These are phyloP conservation scores for Pichia insulana DNA, from an alignment of 805 yeast species.

Conservation along the genomic window DNA sequence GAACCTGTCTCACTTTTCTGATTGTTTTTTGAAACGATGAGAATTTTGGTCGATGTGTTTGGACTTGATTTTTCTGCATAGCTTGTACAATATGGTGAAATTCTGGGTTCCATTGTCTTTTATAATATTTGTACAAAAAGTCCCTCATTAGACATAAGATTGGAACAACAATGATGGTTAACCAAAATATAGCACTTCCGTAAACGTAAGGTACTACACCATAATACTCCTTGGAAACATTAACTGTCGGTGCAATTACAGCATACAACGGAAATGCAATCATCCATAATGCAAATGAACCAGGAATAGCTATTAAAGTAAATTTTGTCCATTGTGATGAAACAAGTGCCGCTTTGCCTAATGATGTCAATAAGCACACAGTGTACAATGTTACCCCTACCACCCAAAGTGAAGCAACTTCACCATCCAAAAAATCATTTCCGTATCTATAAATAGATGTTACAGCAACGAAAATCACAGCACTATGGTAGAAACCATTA, in stretches of 20 bases:
- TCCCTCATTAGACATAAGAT: conserved; percentile 76
- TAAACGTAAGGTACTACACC: conserved; percentile 76
- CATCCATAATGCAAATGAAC: conserved; percentile 80
- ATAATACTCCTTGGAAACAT: conserved; percentile 73
- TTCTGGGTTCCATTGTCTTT: conserved; percentile 86
- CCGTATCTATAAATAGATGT: conserved; percentile 62
- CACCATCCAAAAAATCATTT: conserved; percentile 57
- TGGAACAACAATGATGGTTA: conserved; percentile 67
- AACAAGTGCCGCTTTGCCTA: conserved; percentile 91
- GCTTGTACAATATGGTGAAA: conserved; percentile 93
- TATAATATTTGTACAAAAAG: conserved; percentile 88
- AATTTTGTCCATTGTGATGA: conserved; percentile 94
- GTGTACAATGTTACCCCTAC: conserved; percentile 92
- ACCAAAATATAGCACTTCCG: conserved; percentile 77
- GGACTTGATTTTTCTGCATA: conserved; percentile 89
- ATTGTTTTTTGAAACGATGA: conserved; percentile 96
- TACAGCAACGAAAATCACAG: conserved; percentile 68
- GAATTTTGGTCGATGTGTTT: conserved; percentile 91
- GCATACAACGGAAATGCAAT: conserved; percentile 83
- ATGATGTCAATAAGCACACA: conserved; percentile 75
- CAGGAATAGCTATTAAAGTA: conserved; percentile 88
- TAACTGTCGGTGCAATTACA: conserved; percentile 69
- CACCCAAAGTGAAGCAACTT: conserved; percentile 79
- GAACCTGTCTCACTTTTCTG: conserved; percentile 94
- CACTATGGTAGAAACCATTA: conserved; percentile 93